Evolutionary conservation across 257 asterid species (phyloP).

Genomic region (Nicotiana tomentosiformis): DNA sequence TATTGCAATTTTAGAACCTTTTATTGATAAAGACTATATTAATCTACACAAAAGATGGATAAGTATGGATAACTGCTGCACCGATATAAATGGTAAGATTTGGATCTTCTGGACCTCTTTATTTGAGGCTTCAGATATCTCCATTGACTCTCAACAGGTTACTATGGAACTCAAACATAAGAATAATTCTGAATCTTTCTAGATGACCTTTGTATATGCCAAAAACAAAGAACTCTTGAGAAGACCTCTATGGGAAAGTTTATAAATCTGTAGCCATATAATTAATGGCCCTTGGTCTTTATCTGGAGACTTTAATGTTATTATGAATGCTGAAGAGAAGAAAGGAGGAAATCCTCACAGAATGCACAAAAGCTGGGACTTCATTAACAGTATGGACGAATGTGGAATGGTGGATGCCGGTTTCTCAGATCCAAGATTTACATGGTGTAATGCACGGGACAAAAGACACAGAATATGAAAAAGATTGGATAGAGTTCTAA

Average conservation of each 20-base stretch:
- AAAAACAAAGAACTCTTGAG: background rate
- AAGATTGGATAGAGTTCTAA: no score
- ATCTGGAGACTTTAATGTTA: background rate
- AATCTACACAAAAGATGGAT: no score
- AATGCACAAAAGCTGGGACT: background rate
- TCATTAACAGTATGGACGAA: background rate
- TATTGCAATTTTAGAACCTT: background rate
- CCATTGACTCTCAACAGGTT: background rate
- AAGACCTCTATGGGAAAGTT: background rate
- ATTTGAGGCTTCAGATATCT: background rate
- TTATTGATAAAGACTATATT: background rate
- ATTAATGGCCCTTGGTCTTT: no score
- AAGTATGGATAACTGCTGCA: background rate
- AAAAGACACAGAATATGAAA: no score
- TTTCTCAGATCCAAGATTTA: background rate
- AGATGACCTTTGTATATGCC: background rate
- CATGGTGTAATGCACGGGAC: background rate
- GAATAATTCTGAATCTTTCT: background rate
- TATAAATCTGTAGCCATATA: no score
- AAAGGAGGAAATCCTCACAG: background rate
- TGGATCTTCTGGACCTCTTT: background rate
- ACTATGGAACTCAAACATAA: background rate
- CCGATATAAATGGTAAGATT: background rate
- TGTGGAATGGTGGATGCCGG: background rate
- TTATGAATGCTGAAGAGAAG: background rate